Evolutionary conservation across 192 early-diverging fungal genomes (phyloP).

Genomic region (Piromyces finnis): DNA sequence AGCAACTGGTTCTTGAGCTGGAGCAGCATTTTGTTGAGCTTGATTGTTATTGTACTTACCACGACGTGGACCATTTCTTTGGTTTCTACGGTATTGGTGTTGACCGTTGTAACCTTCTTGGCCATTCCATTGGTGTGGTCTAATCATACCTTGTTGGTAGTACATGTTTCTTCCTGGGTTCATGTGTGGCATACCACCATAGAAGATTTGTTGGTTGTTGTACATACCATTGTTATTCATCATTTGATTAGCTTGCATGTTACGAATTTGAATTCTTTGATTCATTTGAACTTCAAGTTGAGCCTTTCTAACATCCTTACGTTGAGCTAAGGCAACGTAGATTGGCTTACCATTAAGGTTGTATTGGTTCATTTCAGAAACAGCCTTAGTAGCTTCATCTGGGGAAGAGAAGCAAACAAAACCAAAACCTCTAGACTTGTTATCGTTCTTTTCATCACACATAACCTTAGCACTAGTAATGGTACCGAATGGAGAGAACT

Average conservation of each 20-base stretch:
- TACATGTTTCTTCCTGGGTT: background rate
- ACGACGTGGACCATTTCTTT: background rate
- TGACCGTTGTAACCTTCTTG: background rate
- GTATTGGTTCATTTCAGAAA: constrained; percentile 95
- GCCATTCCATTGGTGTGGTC: background rate
- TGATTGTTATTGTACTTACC: background rate
- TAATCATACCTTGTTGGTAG: background rate
- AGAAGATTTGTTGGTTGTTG: constrained; percentile 26
- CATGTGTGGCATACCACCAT: background rate
- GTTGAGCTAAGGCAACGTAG: constrained; percentile 95
- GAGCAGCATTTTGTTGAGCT: background rate
- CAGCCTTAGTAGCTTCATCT: constrained; percentile 96
- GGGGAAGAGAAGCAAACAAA: constrained; percentile 98
- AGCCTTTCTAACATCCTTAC: constrained; percentile 87
- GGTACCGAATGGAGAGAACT: constrained; percentile 86
- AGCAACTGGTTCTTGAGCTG: background rate
- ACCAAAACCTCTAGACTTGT: constrained; percentile 80
- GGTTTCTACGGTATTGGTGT: background rate
- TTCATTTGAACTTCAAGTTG: constrained; percentile 92
- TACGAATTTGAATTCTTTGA: constrained; percentile 69
- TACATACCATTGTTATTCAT: constrained; percentile 8
- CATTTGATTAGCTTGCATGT: background rate
- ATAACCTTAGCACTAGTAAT: constrained; percentile 98
- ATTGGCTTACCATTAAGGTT: constrained; percentile 89
- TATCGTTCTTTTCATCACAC: constrained; percentile 66